phyloP scores from a whole-genome alignment of 768 basidiomycete genomes.

The Lentinula edodes region DNA sequence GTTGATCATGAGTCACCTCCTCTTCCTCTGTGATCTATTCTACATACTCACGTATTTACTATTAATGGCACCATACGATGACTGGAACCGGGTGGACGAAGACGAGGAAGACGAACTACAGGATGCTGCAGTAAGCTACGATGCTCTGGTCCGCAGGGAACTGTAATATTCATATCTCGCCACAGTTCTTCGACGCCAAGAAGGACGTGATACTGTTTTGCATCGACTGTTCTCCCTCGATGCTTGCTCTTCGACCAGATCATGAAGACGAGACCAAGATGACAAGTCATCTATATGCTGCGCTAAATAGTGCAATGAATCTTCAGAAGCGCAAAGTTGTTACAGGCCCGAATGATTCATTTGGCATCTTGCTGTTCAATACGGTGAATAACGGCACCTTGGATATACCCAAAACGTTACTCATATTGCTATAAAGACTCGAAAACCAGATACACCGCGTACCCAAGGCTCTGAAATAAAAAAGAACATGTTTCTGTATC shows the following conservation, averaged over 20 bases:
- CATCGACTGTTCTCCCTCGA: conserved; percentile 89
- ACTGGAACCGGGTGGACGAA: conserved; percentile 76
- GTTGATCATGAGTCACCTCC: not conserved
- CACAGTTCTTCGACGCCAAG: conserved; percentile 63
- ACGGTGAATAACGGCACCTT: conserved; percentile 50
- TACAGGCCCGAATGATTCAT: conserved; percentile 79
- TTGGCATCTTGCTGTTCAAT: conserved; percentile 91
- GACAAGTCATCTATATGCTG: conserved; percentile 72
- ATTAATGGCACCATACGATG: conserved; percentile 67
- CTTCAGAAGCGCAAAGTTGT: conserved; percentile 90
- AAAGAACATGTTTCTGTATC: conserved; percentile 65
- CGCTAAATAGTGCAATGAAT: conserved; percentile 79
- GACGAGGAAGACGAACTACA: conserved; percentile 83
- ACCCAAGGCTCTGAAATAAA: conserved; percentile 56
- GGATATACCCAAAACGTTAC: not conserved
- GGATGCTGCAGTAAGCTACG: conserved; percentile 48
- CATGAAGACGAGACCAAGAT: conserved; percentile 58
- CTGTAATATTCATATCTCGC: not conserved
- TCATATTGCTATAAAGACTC: conserved; percentile 27
- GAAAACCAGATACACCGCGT: conserved; percentile 32
- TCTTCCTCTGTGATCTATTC: not conserved
- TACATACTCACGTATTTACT: too few species aligned
- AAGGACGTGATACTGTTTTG: conserved; percentile 91
- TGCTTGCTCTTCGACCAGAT: conserved; percentile 71
- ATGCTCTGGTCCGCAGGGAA: not conserved